Evolutionary conservation across 352 stramenopile genomes (phyloP), one percentile per base, ranked within the genome.

Genomic region (Globisporangium barbulae): DNA sequence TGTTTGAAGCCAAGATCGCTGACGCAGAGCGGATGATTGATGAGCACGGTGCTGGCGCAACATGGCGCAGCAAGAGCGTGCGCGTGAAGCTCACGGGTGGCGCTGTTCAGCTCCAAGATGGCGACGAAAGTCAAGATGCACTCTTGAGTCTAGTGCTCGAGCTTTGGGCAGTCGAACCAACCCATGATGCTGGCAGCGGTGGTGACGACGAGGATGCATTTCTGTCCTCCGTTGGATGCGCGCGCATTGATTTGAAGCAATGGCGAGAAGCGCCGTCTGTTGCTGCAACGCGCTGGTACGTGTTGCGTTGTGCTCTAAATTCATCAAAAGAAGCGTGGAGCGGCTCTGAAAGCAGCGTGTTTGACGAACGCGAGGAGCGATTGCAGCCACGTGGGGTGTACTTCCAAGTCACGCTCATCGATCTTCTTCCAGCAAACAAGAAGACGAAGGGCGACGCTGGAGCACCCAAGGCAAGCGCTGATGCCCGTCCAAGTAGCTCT

Each of bases 311-410:
- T 15, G 31, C 4, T 28, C 50, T 19, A 10, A 42, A 7, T 2
- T 9, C 10, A 10, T 15, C 49, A 9, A 30, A 10, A 61, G 33
- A 62, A 17, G 41, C 12, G 25, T 54, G 19, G 39, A 12, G 12
- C 12, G 9, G 7, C 15, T 7, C 33, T 1, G 52, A 62, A 12
- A 56, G 30, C 39, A 48, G 42, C 22, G 48, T 4, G 9, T 60
- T 64, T n/a, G 63, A 61, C 28, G 63, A 64, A 21, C 17, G 6
- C 15, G 35, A 62, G 37, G 53, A 61, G 59, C n/a, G 25, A 31
- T 25, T 58, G 7, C 15, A 25, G 25, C 3, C 41, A 3, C n/a
- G 31, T 1, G 35, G 5, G 25, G 45, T 37, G 57, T 65, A 65
- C 22, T 30, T 70, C 12, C 31, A 19, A 52, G 39, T 39, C 19